Conservation (phyloP, 2,329 filamentous ascomycete genomes). For the Cyanodermella asteris region DNA sequence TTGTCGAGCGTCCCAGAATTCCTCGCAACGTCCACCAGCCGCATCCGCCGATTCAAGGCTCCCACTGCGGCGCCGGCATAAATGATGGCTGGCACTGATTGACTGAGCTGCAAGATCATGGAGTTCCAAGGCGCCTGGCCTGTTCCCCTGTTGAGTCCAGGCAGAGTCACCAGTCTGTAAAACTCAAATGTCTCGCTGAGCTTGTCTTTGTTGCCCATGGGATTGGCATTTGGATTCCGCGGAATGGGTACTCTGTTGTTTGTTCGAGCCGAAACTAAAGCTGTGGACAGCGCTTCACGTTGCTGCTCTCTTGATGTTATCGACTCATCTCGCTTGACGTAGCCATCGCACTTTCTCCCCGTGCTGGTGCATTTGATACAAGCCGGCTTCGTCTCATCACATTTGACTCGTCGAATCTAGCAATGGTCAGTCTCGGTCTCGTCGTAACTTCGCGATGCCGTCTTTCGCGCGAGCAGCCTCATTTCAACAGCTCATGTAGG, state of each 20-base stretch:
- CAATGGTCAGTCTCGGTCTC: not conserved
- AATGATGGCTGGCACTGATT: slow-evolving; percentile 4
- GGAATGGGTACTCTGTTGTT: too few species aligned
- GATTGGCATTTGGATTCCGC: too few species aligned
- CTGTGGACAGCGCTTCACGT: not conserved
- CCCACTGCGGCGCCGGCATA: slow-evolving; percentile 6
- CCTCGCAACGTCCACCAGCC: too few species aligned
- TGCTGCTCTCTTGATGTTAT: not conserved
- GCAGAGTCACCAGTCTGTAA: too few species aligned
- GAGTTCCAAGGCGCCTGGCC: slow-evolving; percentile 6
- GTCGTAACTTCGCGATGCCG: not conserved
- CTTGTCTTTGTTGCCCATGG: too few species aligned
- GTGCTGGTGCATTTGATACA: slow-evolving; percentile 16
- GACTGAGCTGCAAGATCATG: slow-evolving; percentile 5
- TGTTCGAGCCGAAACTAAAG: not conserved
- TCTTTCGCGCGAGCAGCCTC: too few species aligned
- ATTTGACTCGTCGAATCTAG: slow-evolving; percentile 14
- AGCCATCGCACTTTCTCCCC: slow-evolving; percentile 17
- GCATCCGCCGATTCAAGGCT: too few species aligned
- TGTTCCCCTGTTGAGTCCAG: too few species aligned
- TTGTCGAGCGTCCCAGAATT: too few species aligned
- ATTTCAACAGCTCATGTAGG: too few species aligned
- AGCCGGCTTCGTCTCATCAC: slow-evolving; percentile 14
- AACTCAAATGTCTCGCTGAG: too few species aligned
- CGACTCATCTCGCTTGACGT: slow-evolving; percentile 6